Evolutionary conservation across 495 filamentous ascomycete species (phyloP).

Genomic region (Aspergillus biplanus): DNA sequence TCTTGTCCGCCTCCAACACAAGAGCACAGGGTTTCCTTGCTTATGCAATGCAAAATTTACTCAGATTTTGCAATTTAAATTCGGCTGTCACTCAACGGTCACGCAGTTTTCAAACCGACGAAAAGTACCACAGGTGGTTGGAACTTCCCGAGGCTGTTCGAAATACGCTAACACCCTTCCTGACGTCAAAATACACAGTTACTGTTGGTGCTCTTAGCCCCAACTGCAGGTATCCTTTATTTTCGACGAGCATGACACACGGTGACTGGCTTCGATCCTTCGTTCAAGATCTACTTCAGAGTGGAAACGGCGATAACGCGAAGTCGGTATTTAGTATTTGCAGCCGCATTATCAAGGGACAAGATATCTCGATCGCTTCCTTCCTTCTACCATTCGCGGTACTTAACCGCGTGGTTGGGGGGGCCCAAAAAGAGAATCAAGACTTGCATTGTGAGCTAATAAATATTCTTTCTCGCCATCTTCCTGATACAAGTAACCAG

Average conservation of each 20-base stretch:
- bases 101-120: constrained; percentile 53
- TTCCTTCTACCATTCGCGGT: constrained; percentile 87
- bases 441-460: constrained; percentile 72
- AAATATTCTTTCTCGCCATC: constrained; percentile 64
- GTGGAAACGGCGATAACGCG: constrained; percentile 68
- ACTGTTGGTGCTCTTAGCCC: constrained; percentile 56
- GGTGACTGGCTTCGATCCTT: constrained; percentile 78
- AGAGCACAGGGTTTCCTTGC: constrained; percentile 87
- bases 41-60: constrained; percentile 89
- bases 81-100: constrained; percentile 56
- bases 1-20: constrained; percentile 84
- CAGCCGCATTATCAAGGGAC: constrained; percentile 75
- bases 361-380: constrained; percentile 79
- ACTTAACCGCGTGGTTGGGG: constrained; percentile 75
- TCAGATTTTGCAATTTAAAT: constrained; percentile 73
- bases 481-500: constrained; percentile 55
- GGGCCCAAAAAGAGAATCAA: constrained; percentile 64
- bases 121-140: constrained; percentile 72
- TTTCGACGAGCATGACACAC: constrained; percentile 64
- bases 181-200: constrained; percentile 77
- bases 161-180: constrained; percentile 82
- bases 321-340: constrained; percentile 77
- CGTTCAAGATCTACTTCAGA: constrained; percentile 79
- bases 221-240: constrained; percentile 75
- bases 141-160: constrained; percentile 72